These are phyloP conservation scores for Tuber magnatum DNA, from an alignment of 495 filamentous ascomycete genomes.

Conservation along the genomic window DNA sequence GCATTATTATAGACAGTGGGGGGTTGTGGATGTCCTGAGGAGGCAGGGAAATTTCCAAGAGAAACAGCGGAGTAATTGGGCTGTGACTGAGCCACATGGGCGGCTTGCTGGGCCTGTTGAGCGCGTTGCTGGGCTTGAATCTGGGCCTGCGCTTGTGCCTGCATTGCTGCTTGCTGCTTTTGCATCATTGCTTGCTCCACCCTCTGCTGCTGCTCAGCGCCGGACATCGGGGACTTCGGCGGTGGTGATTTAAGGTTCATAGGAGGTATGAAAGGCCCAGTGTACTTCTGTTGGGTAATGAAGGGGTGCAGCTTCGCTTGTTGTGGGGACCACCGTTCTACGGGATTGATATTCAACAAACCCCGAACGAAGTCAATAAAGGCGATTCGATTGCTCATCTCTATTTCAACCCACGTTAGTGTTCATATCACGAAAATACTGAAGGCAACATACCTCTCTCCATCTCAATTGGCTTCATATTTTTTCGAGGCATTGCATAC, in stretches of 20 bases:
- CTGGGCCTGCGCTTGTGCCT: slow-evolving; percentile 51
- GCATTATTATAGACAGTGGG: slow-evolving; percentile 68
- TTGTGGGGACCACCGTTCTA: slow-evolving; percentile 96
- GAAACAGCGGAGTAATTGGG: slow-evolving; percentile 28
- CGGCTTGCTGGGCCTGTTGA: slow-evolving; percentile 53
- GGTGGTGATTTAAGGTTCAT: slow-evolving; percentile 88
- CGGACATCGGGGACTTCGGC: slow-evolving; percentile 75
- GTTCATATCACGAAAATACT: neutral
- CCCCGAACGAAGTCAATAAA: slow-evolving; percentile 99
- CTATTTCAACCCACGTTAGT: slow-evolving; percentile 46
- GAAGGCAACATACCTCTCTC: slow-evolving; percentile 67
- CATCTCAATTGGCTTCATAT: slow-evolving; percentile 96
- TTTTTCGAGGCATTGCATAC: slow-evolving; percentile 97
- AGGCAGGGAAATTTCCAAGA: slow-evolving; percentile 41
- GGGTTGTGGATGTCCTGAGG: slow-evolving; percentile 42
- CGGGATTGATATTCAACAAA: slow-evolving; percentile 84
- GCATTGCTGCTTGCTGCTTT: slow-evolving; percentile 43
- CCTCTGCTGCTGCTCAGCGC: slow-evolving; percentile 95
- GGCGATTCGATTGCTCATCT: slow-evolving; percentile 96
- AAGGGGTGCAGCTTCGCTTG: slow-evolving; percentile 97
- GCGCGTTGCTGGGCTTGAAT: slow-evolving; percentile 50
- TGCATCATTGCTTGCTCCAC: slow-evolving; percentile 62
- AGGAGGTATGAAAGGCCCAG: slow-evolving; percentile 90
- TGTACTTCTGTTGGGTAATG: slow-evolving; percentile 97
- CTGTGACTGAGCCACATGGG: slow-evolving; percentile 57